Conservation (phyloP, 2,329 filamentous ascomycete genomes). For the Penicillium sp. region DNA sequence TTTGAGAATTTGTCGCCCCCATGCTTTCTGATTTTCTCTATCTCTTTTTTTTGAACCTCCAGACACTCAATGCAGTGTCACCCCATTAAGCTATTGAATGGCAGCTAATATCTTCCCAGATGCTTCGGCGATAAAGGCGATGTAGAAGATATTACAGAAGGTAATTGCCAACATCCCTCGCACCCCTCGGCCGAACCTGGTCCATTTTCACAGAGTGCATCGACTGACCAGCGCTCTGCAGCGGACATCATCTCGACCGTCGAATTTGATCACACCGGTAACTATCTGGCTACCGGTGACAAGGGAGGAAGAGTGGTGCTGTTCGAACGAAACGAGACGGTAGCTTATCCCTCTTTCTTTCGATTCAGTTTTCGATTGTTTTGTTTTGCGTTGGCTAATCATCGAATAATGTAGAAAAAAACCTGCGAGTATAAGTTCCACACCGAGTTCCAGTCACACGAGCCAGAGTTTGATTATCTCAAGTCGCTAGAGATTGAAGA, state of each 20-base stretch:
- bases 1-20: not conserved
- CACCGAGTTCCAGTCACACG: slow-evolving; percentile 98
- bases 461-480: slow-evolving; percentile 98
- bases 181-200: slow-evolving; percentile 3
- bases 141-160: slow-evolving; percentile 98
- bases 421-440: slow-evolving; percentile 99
- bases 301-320: slow-evolving; percentile 54
- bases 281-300: slow-evolving; percentile 54
- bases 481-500: slow-evolving; percentile 99
- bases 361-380: not conserved
- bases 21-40: not conserved
- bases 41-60: not conserved
- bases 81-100: not conserved
- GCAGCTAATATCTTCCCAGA: slow-evolving; percentile 50
- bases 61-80: not conserved
- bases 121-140: slow-evolving; percentile 99
- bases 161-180: slow-evolving; percentile 47
- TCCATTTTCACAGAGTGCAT: slow-evolving; percentile 4
- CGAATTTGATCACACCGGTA: slow-evolving; percentile 54
- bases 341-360: slow-evolving; percentile 42
- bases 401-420: slow-evolving; percentile 71
- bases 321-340: slow-evolving; percentile 81
- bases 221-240: slow-evolving; percentile 24
- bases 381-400: slow-evolving; percentile 34
- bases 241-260: slow-evolving; percentile 55